phyloP scores from a whole-genome alignment of 331 rosid species.

The Phaseolus coccineus region DNA sequence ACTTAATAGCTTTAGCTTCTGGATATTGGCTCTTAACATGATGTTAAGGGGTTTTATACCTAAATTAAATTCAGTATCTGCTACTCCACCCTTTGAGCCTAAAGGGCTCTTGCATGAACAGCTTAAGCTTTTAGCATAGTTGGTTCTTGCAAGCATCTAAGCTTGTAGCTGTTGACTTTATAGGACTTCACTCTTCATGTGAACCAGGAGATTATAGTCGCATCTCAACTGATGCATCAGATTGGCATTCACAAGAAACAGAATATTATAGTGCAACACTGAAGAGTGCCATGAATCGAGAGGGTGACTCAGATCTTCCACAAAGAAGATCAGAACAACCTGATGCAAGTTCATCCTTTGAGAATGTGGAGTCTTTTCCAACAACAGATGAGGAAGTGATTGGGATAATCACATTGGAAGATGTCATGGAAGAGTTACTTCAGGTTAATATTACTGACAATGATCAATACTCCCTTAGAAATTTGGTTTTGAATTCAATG shows the following conservation, averaged over 20 bases:
- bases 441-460: conserved; percentile 43
- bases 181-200: conserved; percentile 39
- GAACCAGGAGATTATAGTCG: conserved; percentile 34
- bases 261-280: conserved; percentile 54
- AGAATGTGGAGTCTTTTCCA: conserved; percentile 42
- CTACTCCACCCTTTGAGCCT: background rate
- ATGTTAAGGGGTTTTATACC: no score
- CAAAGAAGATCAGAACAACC: conserved; percentile 35
- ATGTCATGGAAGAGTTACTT: conserved; percentile 56
- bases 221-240: conserved; percentile 48
- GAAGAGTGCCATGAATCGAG: conserved; percentile 45
- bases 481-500: conserved; percentile 33
- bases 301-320: conserved; percentile 36
- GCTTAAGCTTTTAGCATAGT: background rate
- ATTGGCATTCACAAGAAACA: conserved; percentile 43
- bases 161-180: background rate
- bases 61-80: background rate
- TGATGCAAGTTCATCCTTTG: conserved; percentile 43
- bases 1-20: background rate
- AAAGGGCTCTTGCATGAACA: conserved; percentile 8
- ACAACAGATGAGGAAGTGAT: conserved; percentile 42
- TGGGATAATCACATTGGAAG: conserved; percentile 56
- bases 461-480: conserved; percentile 8
- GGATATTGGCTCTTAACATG: background rate
- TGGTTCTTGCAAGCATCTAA: background rate